Base-by-base conservation (phyloP, 345 rosid species). In the Populus davidiana region DNA sequence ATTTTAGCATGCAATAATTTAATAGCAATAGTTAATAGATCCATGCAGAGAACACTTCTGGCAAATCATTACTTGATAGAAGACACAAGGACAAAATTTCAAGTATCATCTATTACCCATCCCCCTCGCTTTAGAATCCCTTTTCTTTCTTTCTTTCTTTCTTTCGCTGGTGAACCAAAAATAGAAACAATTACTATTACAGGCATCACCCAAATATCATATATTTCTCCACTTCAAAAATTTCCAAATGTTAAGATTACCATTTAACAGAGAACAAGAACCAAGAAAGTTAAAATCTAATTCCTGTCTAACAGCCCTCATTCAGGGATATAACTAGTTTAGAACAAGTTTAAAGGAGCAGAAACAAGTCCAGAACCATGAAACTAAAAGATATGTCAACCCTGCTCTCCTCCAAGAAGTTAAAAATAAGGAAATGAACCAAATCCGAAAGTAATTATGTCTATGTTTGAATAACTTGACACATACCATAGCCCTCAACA, bases 401-500 rank as follows among this genome's bases (percentile, higher is more conserved):
- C 5, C n/a, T 33, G 38, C 35, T 17, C 39, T 66, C 27, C 16
- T 52, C 33, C 50, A 75, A 56, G 69, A 49, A 52, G 31, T 14
- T 35, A 39, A 38, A 25, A 65, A 25, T 20, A 54, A 27, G 13
- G 38, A n/a, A 43, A 43, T 1, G 18, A 61, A 21, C 35, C 18
- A 69, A 35, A 43, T 13, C 33, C 54, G 38, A 62, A 54, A 5
- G 16, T 16, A 70, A 31, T 27, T 14, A 64, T 7, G n/a, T 49
- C 23, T 38, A 18, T 17, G 36, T 23, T 13, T 41, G 13, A 75
- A 56, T 71, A 52, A 75, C 9, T 33, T n/a, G n/a, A 33, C 64
- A 65, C 86, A 20, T 90, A 96, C 99, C 99, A 90, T 94, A 80
- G 94, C 99, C 82, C 91, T 91, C 72, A 94, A 80, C 68, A 83